phyloP scores from a whole-genome alignment of 306 rosid genomes.

The Ormosia semicastrata region DNA sequence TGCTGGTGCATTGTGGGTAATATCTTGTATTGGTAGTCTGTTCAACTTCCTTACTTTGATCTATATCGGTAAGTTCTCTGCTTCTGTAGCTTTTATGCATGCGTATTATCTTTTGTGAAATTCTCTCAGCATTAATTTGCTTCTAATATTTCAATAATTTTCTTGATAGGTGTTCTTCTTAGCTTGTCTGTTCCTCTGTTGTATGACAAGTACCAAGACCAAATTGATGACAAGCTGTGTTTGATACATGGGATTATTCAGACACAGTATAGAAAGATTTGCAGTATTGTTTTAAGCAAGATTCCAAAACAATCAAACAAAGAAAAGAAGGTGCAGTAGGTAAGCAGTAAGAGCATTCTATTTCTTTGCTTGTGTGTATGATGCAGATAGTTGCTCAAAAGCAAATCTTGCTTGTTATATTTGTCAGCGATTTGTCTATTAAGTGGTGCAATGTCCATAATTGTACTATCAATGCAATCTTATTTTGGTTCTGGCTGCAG shows the following conservation, averaged over 20 bases:
- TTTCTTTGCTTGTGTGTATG: conserved; percentile 24
- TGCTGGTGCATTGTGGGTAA: conserved; percentile 55
- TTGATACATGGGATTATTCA: conserved; percentile 44
- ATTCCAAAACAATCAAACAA: conserved; percentile 58
- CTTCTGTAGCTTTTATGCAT: not conserved
- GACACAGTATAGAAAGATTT: conserved; percentile 57
- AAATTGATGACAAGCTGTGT: conserved; percentile 55
- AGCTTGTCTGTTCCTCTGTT: conserved; percentile 81
- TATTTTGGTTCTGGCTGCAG: not conserved
- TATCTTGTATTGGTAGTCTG: conserved; percentile 71
- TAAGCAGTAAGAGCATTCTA: conserved; percentile 23
- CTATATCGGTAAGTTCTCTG: conserved; percentile 57
- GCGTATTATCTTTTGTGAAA: not conserved
- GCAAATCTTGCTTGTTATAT: not conserved
- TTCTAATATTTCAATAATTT: conserved; percentile 11
- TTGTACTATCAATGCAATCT: not conserved
- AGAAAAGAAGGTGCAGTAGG: conserved; percentile 88
- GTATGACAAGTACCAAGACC: conserved; percentile 86
- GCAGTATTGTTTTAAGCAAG: conserved; percentile 55
- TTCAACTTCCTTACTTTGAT: conserved; percentile 73
- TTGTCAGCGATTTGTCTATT: conserved; percentile 5
- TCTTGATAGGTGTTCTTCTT: conserved; percentile 68
- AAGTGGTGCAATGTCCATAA: conserved; percentile 11
- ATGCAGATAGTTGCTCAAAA: conserved; percentile 19
- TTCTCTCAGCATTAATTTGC: not conserved